phyloP scores from a whole-genome alignment of 2,329 filamentous ascomycete species.

The Colletotrichum chrysophilum region DNA sequence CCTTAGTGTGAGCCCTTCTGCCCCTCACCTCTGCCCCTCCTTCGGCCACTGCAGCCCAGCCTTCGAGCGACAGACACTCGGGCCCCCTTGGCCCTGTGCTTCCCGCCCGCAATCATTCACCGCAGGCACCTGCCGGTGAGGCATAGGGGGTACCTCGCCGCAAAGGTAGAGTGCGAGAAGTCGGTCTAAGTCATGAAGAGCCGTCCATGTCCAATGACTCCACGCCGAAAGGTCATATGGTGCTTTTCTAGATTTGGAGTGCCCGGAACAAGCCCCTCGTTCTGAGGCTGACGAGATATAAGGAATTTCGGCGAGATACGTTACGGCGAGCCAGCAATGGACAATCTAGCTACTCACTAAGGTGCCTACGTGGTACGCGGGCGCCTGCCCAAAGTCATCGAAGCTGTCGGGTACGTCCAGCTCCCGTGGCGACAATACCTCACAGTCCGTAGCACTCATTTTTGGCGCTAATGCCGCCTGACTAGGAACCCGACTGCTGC shows the following conservation, averaged over 20 bases:
- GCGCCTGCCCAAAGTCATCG: neutral
- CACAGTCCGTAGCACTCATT: neutral
- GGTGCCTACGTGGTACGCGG: neutral
- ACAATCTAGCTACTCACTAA: neutral
- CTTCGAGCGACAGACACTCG: neutral
- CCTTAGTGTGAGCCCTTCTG: neutral
- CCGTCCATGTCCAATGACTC: neutral
- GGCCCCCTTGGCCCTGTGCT: neutral
- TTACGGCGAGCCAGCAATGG: neutral
- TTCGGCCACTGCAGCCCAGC: neutral
- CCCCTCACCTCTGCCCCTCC: neutral
- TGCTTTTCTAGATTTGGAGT: neutral
- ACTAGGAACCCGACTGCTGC: neutral
- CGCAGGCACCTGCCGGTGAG: neutral
- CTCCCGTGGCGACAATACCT: neutral
- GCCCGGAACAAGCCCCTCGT: neutral
- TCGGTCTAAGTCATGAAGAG: neutral
- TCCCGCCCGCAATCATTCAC: neutral
- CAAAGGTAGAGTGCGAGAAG: neutral
- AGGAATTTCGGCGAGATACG: neutral
- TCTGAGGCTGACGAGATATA: neutral
- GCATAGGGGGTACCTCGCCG: neutral
- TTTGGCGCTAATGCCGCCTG: slow-evolving; percentile 1
- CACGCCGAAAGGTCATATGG: neutral
- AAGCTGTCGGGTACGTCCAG: neutral